Conservation (phyloP, 345 rosid genomes). For the Melaleuca quinquenervia region DNA sequence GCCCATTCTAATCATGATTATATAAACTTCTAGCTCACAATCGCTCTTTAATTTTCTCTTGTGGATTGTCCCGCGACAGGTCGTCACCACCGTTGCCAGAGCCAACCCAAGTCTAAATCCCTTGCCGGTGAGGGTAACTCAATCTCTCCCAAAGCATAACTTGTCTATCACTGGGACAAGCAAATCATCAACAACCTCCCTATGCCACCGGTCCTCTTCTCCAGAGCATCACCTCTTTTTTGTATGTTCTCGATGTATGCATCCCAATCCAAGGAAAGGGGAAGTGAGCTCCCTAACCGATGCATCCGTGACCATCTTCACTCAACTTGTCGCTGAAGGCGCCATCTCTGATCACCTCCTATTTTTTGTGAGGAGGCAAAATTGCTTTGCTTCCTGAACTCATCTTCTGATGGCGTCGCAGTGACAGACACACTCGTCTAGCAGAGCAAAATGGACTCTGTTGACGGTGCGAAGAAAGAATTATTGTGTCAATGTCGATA, state of each 20-base stretch:
- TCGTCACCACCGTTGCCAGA: neutral
- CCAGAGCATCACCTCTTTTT: neutral
- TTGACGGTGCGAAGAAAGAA: too few species aligned
- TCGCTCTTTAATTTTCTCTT: neutral
- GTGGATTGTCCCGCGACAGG: neutral
- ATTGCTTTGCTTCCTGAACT: neutral
- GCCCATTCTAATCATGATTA: neutral
- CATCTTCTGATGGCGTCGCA: slow-evolving; percentile 4
- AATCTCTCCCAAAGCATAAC: neutral
- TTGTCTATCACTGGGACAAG: neutral
- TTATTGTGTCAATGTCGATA: too few species aligned
- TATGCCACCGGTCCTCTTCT: neutral
- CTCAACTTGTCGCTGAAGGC: neutral
- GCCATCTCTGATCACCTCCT: neutral
- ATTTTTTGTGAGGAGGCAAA: neutral
- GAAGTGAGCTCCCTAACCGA: too few species aligned
- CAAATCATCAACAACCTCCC: neutral
- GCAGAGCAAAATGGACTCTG: too few species aligned
- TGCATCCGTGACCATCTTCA: neutral
- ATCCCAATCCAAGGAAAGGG: too few species aligned
- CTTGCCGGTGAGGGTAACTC: neutral
- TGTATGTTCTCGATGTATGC: too few species aligned
- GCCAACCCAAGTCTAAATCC: neutral
- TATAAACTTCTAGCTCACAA: neutral
- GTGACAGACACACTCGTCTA: slow-evolving; percentile 3